Conservation (phyloP, 2,329 filamentous ascomycete genomes). For the Zymoseptoria passerinii region DNA sequence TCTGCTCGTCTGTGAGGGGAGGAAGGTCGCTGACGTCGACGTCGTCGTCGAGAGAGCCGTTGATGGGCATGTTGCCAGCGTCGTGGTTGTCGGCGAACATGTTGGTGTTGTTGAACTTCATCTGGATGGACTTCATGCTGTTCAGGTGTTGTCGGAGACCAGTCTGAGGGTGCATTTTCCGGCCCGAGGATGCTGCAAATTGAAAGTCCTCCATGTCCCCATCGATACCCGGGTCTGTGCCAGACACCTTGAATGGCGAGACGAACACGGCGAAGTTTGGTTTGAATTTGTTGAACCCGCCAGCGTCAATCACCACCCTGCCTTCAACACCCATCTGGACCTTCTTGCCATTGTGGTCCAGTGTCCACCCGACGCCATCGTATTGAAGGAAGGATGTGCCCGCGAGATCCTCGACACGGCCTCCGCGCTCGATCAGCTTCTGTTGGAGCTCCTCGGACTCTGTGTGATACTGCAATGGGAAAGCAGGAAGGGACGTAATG, state of each 20-base stretch:
- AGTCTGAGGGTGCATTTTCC: background rate
- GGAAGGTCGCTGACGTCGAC: constrained; percentile 10
- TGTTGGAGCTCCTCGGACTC: constrained; percentile 33
- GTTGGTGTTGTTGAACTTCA: background rate
- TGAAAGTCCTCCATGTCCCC: no score
- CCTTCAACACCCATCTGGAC: constrained; percentile 41
- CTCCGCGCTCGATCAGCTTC: constrained; percentile 39
- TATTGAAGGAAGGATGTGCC: constrained; percentile 46
- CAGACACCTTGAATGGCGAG: no score
- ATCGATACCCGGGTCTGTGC: no score
- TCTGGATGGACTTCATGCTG: background rate
- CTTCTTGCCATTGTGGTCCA: constrained; percentile 24
- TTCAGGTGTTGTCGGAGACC: background rate
- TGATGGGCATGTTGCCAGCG: constrained; percentile 28
- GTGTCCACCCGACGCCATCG: constrained; percentile 38
- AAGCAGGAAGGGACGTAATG: constrained; percentile 36
- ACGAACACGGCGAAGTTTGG: constrained; percentile 34
- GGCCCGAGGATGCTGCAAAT: no score
- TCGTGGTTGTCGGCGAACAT: constrained; percentile 12
- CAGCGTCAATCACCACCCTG: constrained; percentile 43
- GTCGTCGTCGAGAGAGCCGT: constrained; percentile 26
- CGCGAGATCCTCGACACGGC: constrained; percentile 38
- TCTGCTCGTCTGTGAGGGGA: constrained; percentile 25
- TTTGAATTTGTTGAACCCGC: constrained; percentile 41
- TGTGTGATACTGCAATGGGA: constrained; percentile 39